Base-by-base conservation (phyloP, 2,329 filamentous ascomycete genomes). In the Curvularia sp. region DNA sequence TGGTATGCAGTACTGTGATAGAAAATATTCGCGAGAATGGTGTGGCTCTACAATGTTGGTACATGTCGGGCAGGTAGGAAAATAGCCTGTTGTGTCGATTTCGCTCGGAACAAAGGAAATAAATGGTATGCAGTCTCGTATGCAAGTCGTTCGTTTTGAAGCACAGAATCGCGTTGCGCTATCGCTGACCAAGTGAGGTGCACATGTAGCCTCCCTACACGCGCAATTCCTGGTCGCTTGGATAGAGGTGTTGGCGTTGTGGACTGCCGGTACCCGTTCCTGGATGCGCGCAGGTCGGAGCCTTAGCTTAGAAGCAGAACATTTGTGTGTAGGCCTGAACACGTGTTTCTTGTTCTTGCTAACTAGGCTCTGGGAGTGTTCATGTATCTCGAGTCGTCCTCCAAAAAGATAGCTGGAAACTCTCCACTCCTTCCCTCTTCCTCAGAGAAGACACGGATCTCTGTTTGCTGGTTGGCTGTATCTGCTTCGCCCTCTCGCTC, bases 1-100 rank as follows among this genome's bases (percentile, higher is more conserved):
- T 22, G n/a, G 42, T 24, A 42, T 38, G n/a, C 33, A 38, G 15
- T 38, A n/a, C 28, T 31, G 28, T 31, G 31, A 35, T 42, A 38
- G n/a, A 43, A 54, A 28, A 44, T 48, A 47, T 47, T 47, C 43
- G 43, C n/a, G 43, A 13, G 43, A 47, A 47, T 47, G n/a, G 28
- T 30, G n/a, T n/a, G 9, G n/a, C 43, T 47, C 43, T 31, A 47
- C 15, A 30, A 31, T 31, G 43, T 47, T 47, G 26, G 26, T 13
- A 30, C 43, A 38, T 18, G 10, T 31, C 1, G 4, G 8, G 5
- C 8, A 30, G 30, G 7, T 8, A 26, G n/a, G 18, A 31, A 47
- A 18, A 31, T 47, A n/a, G 15, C n/a, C n/a, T 26, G n/a, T 9
- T 31, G 4, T 38, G 39, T 46, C 50, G 42, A 44, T 44, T n/a